phyloP scores from a whole-genome alignment of 495 filamentous ascomycete genomes.

The Aspergillus cristatus region DNA sequence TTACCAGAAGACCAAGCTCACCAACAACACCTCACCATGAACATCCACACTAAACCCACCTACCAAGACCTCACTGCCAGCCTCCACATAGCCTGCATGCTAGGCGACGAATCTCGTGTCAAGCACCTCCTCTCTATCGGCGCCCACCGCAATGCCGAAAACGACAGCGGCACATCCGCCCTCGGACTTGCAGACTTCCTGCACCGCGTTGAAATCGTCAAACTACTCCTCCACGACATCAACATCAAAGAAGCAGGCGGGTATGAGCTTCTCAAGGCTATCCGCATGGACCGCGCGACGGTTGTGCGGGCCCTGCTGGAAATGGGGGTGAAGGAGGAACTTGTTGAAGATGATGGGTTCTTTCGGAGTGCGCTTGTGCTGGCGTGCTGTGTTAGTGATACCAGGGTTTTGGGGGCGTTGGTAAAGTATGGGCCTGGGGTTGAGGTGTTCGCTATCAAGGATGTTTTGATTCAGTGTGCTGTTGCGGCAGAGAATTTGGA shows the following conservation, averaged over 20 bases:
- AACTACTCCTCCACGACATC: slow-evolving; percentile 1
- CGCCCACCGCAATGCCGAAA: slow-evolving; percentile 1
- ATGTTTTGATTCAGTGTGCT: slow-evolving; percentile 1
- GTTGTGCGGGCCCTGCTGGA: slow-evolving; percentile 6
- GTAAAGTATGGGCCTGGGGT: neutral
- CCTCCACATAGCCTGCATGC: slow-evolving; percentile 4
- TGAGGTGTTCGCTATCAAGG: neutral
- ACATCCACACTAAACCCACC: too few relatives aligned
- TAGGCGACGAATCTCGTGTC: neutral
- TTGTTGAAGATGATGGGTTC: neutral
- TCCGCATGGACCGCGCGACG: slow-evolving; percentile 1
- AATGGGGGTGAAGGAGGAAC: slow-evolving; percentile 2
- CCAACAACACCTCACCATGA: too few relatives aligned
- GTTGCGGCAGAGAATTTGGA: neutral
- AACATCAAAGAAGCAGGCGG: slow-evolving; percentile 1
- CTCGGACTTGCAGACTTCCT: slow-evolving; percentile 4
- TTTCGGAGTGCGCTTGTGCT: slow-evolving; percentile 1
- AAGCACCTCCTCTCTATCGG: slow-evolving; percentile 1
- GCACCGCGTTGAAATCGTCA: neutral
- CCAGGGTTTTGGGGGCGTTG: neutral
- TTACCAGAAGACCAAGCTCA: too few relatives aligned
- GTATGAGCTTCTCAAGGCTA: slow-evolving; percentile 1
- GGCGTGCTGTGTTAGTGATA: slow-evolving; percentile 2
- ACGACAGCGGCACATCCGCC: neutral
- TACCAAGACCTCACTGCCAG: neutral